Conservation (phyloP, 2,329 filamentous ascomycete genomes). For the Ophiostoma montium region DNA sequence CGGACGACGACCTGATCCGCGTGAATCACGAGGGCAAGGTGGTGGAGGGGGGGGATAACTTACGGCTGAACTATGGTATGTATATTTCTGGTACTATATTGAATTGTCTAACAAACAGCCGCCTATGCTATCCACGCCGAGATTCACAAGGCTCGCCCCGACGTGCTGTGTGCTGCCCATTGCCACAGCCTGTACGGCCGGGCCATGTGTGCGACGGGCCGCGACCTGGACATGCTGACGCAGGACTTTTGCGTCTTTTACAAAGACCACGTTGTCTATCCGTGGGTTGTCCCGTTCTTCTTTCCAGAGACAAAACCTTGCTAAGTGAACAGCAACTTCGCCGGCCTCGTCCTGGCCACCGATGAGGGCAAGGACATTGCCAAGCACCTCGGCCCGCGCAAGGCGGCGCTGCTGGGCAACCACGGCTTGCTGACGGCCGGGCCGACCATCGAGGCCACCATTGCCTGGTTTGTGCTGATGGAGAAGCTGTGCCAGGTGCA, state of each 20-base stretch:
- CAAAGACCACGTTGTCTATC: slow-evolving; percentile 40
- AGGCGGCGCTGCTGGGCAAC: slow-evolving; percentile 41
- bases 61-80: slow-evolving; percentile 33
- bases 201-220: slow-evolving; percentile 41
- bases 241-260: slow-evolving; percentile 42
- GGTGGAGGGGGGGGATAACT: slow-evolving; percentile 33
- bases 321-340: slow-evolving; percentile 27
- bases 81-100: neutral
- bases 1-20: slow-evolving; percentile 43
- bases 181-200: slow-evolving; percentile 40
- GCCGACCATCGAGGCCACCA: slow-evolving; percentile 47
- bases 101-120: slow-evolving; percentile 20
- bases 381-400: slow-evolving; percentile 25
- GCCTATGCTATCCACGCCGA: slow-evolving; percentile 46
- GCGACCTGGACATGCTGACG: slow-evolving; percentile 45
- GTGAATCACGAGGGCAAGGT: slow-evolving; percentile 40
- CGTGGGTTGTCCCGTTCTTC: slow-evolving; percentile 7
- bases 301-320: neutral
- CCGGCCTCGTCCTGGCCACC: slow-evolving; percentile 41
- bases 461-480: slow-evolving; percentile 44
- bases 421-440: slow-evolving; percentile 50
- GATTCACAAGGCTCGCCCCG: slow-evolving; percentile 40
- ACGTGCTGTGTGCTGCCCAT: slow-evolving; percentile 44
- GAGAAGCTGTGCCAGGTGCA: slow-evolving; percentile 56
- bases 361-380: slow-evolving; percentile 43